Conservation (phyloP, 768 basidiomycete genomes). For the Pleurotus citrinopileatus region DNA sequence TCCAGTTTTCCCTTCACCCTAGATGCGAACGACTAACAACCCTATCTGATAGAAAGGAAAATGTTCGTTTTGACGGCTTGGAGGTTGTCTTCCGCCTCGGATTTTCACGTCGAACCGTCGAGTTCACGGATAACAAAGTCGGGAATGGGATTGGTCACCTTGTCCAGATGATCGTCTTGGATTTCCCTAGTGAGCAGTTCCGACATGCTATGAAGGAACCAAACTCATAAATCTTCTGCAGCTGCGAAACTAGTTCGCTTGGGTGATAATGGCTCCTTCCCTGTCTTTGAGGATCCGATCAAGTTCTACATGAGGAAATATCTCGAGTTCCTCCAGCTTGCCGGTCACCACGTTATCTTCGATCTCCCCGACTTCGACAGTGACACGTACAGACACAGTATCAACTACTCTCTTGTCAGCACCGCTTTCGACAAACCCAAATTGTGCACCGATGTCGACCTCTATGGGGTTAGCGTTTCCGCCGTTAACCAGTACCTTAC, state of each 20-base stretch:
- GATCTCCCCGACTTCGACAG: conserved; percentile 21
- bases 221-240: background rate
- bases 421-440: conserved; percentile 10
- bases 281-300: conserved; percentile 4
- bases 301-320: conserved; percentile 18
- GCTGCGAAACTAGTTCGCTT: background rate
- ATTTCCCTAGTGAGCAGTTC: conserved; percentile 11
- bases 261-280: background rate
- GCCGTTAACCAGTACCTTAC: conserved; percentile 17
- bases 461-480: conserved; percentile 12
- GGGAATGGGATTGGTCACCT: conserved; percentile 8
- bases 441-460: conserved; percentile 12
- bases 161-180: conserved; percentile 13
- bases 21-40: background rate
- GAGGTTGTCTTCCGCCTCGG: conserved; percentile 11
- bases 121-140: conserved; percentile 10
- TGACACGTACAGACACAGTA: conserved; percentile 13
- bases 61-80: conserved; percentile 7
- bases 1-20: background rate
- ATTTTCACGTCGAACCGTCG: conserved; percentile 8
- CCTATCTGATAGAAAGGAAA: background rate
- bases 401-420: conserved; percentile 20
- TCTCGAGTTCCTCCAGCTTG: conserved; percentile 17
- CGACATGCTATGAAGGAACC: background rate
- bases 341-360: conserved; percentile 20